Evolutionary conservation across 2,329 filamentous ascomycete species (phyloP).

Genomic region (Cryphonectria naterciae): DNA sequence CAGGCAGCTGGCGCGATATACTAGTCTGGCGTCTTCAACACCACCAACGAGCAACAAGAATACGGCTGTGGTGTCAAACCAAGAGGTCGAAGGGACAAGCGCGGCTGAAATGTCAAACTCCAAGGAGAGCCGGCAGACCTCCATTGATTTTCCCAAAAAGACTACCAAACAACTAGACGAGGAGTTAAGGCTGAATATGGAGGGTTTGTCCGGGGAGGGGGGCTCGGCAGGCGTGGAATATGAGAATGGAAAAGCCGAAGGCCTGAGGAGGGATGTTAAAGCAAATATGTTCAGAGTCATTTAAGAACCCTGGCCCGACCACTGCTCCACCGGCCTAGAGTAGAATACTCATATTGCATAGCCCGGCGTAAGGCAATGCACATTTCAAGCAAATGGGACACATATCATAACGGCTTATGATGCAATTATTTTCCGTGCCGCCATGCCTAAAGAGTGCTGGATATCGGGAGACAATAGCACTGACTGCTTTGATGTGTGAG

Average conservation of each 20-base stretch:
- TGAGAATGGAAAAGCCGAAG: slow-evolving; percentile 72
- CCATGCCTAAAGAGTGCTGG: too few species aligned
- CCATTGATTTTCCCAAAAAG: slow-evolving; percentile 44
- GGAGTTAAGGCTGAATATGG: slow-evolving; percentile 68
- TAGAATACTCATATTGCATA: too few species aligned
- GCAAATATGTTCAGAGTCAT: slow-evolving; percentile 80
- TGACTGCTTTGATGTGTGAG: too few species aligned
- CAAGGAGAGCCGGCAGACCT: not conserved
- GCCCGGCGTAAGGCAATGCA: not conserved
- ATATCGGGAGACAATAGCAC: too few species aligned
- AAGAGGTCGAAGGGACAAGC: not conserved
- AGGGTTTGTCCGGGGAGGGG: slow-evolving; percentile 69
- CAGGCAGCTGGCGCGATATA: not conserved
- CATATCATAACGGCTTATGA: too few species aligned
- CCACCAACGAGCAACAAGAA: not conserved
- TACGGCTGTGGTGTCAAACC: not conserved
- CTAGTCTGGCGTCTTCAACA: not conserved
- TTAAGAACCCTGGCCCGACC: slow-evolving; percentile 38
- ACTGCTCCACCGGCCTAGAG: too few species aligned
- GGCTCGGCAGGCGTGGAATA: slow-evolving; percentile 74
- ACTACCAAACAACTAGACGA: slow-evolving; percentile 67
- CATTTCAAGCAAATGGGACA: not conserved
- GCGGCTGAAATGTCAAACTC: not conserved
- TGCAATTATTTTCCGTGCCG: too few species aligned
- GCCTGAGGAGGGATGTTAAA: slow-evolving; percentile 74